Evolutionary conservation across 2,329 filamentous ascomycete genomes (phyloP).

Genomic region (Didymella arachidicola): DNA sequence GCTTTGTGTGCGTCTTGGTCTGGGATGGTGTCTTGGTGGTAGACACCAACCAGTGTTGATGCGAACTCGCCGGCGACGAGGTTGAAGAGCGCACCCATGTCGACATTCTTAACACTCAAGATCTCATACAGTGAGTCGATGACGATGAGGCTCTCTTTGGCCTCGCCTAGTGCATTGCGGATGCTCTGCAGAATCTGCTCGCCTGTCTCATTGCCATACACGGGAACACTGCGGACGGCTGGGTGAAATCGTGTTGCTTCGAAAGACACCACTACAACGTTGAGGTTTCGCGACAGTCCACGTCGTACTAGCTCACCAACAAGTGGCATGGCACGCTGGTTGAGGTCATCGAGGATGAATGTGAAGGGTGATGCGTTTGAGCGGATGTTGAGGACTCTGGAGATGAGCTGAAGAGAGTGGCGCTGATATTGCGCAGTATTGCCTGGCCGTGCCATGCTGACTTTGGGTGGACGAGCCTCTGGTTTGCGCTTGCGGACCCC

Average conservation of each 20-base stretch:
- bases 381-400: conserved; percentile 79
- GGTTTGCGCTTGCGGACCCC: conserved; percentile 26
- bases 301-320: conserved; percentile 76
- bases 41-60: conserved; percentile 77
- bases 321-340: conserved; percentile 77
- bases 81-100: conserved; percentile 70
- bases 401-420: conserved; percentile 83
- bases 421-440: conserved; percentile 70
- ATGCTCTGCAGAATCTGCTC: conserved; percentile 51
- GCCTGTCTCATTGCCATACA: conserved; percentile 68
- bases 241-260: conserved; percentile 71
- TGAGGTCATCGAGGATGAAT: conserved; percentile 81
- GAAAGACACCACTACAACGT: conserved; percentile 80
- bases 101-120: conserved; percentile 42
- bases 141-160: conserved; percentile 66
- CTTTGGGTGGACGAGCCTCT: conserved; percentile 15
- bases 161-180: conserved; percentile 29
- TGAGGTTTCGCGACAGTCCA: conserved; percentile 63
- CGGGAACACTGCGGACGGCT: conserved; percentile 73
- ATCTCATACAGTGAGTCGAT: conserved; percentile 82
- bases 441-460: conserved; percentile 33
- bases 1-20: conserved; percentile 53
- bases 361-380: conserved; percentile 87
- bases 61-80: conserved; percentile 71
- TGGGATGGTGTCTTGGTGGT: conserved; percentile 77